Conservation (phyloP, 2,329 filamentous ascomycete genomes). For the Colletotrichum tropicicola region DNA sequence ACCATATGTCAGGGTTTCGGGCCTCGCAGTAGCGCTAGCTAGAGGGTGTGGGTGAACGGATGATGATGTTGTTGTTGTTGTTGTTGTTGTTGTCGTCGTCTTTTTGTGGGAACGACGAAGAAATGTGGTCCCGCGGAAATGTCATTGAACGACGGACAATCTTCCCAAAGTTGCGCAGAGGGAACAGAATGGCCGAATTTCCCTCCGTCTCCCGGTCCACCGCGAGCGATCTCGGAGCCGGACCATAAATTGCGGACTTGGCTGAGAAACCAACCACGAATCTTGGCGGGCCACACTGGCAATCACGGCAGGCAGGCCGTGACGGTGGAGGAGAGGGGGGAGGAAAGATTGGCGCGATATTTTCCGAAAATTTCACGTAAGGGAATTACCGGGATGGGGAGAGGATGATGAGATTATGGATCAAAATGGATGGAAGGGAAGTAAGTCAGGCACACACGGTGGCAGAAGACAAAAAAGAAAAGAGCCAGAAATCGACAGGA, state of each 20-base stretch:
- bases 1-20: neutral
- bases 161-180: neutral
- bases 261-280: neutral
- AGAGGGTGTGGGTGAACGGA: no score
- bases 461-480: neutral
- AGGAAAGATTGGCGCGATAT: slow-evolving; percentile 2
- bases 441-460: neutral
- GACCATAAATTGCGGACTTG: slow-evolving; percentile 1
- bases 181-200: neutral
- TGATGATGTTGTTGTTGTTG: no score
- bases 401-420: slow-evolving; percentile 9
- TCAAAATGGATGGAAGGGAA: neutral
- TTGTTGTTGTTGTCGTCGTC: no score
- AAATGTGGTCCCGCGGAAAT: slow-evolving; percentile 8
- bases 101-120: neutral
- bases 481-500: no score
- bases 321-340: neutral
- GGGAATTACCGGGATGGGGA: slow-evolving; percentile 21
- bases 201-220: neutral
- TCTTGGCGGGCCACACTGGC: neutral
- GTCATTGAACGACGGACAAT: neutral
- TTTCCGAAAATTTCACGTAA: slow-evolving; percentile 22
- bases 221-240: slow-evolving; percentile 12
- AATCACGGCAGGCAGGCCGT: neutral
- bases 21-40: neutral